These are phyloP conservation scores for Spathaspora girioi DNA, from an alignment of 805 yeast genomes.

Conservation along the genomic window DNA sequence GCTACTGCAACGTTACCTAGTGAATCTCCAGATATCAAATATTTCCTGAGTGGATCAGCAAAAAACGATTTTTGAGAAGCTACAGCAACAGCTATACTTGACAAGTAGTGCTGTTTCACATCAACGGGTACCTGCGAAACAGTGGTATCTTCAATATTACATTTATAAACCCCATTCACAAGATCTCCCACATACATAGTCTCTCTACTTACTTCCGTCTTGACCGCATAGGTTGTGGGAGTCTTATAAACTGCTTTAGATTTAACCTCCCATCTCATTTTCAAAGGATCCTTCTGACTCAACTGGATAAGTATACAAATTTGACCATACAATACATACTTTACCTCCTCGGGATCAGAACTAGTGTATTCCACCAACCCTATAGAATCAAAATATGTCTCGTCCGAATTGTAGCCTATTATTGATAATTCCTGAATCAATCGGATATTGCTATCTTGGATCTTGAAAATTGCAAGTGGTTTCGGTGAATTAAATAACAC, in stretches of 20 bases:
- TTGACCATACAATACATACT: not conserved
- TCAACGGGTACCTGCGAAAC: not conserved
- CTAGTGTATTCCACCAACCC: not conserved
- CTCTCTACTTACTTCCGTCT: no score
- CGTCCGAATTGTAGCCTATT: not conserved
- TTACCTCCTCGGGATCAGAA: not conserved
- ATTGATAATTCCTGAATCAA: not conserved
- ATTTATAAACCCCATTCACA: not conserved
- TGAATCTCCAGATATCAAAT: conserved; percentile 5
- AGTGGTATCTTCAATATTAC: not conserved
- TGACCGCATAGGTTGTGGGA: not conserved
- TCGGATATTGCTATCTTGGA: not conserved
- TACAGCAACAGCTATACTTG: not conserved
- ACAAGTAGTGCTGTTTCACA: not conserved
- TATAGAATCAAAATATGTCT: not conserved
- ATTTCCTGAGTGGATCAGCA: no score
- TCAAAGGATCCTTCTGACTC: not conserved
- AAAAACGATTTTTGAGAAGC: not conserved
- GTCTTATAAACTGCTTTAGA: not conserved
- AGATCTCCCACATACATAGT: not conserved
- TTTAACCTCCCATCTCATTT: not conserved
- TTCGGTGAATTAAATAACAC: not conserved
- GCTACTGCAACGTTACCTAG: conserved; percentile 2
- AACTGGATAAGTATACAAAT: not conserved
- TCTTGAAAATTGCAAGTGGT: not conserved